phyloP scores from a whole-genome alignment of 306 rosid species.

The Rubus parviflorus region DNA sequence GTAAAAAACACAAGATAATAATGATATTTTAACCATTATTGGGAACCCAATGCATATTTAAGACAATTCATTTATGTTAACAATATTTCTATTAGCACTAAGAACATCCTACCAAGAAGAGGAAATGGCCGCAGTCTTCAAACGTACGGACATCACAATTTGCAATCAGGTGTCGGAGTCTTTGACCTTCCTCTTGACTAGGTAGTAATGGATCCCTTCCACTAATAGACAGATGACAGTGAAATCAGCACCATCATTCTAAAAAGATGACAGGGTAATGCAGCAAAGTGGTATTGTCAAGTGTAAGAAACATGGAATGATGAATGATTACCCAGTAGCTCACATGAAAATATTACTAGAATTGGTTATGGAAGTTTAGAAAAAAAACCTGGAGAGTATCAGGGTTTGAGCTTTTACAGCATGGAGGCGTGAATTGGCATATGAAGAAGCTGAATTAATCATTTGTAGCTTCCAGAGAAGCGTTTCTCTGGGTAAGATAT shows the following conservation, averaged over 20 bases:
- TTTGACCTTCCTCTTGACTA: conserved; percentile 63
- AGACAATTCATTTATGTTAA: background rate
- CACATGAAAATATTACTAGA: background rate
- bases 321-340: background rate
- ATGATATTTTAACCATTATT: background rate
- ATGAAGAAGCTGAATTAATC: conserved; percentile 72
- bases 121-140: conserved; percentile 68
- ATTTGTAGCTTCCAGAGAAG: conserved; percentile 74
- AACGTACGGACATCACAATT: conserved; percentile 61
- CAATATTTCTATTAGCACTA: background rate
- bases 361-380: background rate
- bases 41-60: background rate
- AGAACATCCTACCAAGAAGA: conserved; percentile 61
- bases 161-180: conserved; percentile 45
- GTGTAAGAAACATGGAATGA: background rate
- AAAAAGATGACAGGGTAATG: conserved; percentile 19
- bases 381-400: conserved; percentile 69
- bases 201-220: conserved; percentile 76
- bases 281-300: background rate
- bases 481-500: conserved; percentile 74
- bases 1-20: background rate
- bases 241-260: conserved; percentile 28
- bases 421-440: conserved; percentile 67
- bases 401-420: conserved; percentile 78
- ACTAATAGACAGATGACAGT: conserved; percentile 42